Evolutionary conservation across 768 basidiomycete genomes (phyloP).

Genomic region (Asterophora lycoperdoides): DNA sequence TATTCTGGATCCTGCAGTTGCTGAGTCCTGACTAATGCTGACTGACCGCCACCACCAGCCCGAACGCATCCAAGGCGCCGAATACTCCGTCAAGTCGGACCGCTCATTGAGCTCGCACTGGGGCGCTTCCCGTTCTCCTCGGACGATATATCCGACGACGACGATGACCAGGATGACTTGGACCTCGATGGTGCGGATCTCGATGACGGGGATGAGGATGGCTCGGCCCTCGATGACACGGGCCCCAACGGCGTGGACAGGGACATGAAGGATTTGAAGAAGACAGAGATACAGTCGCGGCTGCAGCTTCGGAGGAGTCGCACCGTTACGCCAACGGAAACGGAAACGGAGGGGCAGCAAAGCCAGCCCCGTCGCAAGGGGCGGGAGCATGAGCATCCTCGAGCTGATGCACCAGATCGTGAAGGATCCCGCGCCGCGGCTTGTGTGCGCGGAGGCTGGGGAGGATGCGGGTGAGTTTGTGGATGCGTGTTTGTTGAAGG

Average conservation of each 20-base stretch:
- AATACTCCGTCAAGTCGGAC: slow-evolving; percentile 98
- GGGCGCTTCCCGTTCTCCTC: slow-evolving; percentile 95
- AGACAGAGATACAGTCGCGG: slow-evolving; percentile 1
- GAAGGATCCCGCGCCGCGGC: slow-evolving; percentile 90
- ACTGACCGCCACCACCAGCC: no score
- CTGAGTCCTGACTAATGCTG: no score
- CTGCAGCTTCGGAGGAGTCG: no score
- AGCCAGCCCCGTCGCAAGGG: no score
- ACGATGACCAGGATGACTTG: slow-evolving; percentile 46
- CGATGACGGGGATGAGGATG: no score
- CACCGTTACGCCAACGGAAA: no score
- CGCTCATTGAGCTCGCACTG: slow-evolving; percentile 91
- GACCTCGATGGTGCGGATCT: slow-evolving; percentile 43
- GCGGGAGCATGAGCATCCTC: slow-evolving; percentile 97
- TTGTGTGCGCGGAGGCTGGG: slow-evolving; percentile 62
- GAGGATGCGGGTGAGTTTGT: slow-evolving; percentile 77
- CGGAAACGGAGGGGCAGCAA: no score
- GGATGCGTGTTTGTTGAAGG: slow-evolving; percentile 86
- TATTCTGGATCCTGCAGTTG: no score
- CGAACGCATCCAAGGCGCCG: slow-evolving; percentile 97
- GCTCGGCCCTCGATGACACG: no score
- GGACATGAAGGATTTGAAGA: slow-evolving; percentile 38
- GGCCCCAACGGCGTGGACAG: no score
- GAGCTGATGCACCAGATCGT: slow-evolving; percentile 97
- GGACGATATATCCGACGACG: neutral